phyloP scores from a whole-genome alignment of 2,329 filamentous ascomycete genomes.

The Parastagonospora nodorum region DNA sequence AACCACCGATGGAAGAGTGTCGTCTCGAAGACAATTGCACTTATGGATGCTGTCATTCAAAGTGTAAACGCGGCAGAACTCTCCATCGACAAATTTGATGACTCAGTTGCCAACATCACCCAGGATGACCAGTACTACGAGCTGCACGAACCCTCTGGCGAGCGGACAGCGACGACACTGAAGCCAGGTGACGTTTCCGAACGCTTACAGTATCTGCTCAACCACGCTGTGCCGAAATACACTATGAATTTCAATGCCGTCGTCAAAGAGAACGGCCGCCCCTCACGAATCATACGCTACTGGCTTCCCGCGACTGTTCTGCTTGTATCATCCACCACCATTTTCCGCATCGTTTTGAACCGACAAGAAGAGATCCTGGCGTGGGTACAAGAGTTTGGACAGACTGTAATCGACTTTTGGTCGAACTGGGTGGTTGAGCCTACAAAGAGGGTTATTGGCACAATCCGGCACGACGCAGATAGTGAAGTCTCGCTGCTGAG shows the following conservation, averaged over 20 bases:
- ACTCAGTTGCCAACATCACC: constrained; percentile 62
- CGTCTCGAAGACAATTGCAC: constrained; percentile 76
- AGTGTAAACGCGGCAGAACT: constrained; percentile 69
- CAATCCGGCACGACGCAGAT: constrained; percentile 88
- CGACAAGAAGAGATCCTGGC: constrained; percentile 75
- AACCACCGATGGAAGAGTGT: constrained; percentile 70
- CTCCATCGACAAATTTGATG: constrained; percentile 59
- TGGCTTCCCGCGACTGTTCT: constrained; percentile 79
- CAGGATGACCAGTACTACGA: constrained; percentile 54
- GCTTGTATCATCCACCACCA: constrained; percentile 78
- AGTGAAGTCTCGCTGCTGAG: constrained; percentile 98
- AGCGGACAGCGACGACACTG: constrained; percentile 40
- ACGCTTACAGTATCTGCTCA: constrained; percentile 72
- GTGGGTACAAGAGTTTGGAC: constrained; percentile 80
- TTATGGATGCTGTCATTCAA: constrained; percentile 84
- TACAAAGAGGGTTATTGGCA: constrained; percentile 78
- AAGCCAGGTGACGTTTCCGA: constrained; percentile 64
- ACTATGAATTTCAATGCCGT: constrained; percentile 60
- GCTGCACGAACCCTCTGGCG: constrained; percentile 45
- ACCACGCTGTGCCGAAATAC: constrained; percentile 71
- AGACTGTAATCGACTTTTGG: constrained; percentile 87
- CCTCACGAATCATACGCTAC: constrained; percentile 76
- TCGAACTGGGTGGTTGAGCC: constrained; percentile 95
- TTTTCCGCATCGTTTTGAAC: constrained; percentile 78
- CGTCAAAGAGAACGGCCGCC: constrained; percentile 72